phyloP scores from a whole-genome alignment of 345 rosid species.

The Erysimum cheiranthoides region DNA sequence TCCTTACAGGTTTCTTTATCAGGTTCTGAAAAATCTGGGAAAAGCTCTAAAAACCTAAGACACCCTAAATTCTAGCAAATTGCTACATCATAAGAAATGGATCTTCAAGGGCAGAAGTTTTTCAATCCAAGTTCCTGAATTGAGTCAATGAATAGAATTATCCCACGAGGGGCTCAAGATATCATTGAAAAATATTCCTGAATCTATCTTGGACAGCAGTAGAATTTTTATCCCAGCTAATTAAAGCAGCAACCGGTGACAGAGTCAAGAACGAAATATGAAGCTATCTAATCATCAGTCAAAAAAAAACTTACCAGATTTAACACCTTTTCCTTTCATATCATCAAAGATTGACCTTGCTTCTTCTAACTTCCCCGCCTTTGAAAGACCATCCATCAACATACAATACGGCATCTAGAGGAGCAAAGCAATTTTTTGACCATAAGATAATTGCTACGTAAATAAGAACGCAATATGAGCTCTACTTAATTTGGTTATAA shows the following conservation, averaged over 20 bases:
- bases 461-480: background rate
- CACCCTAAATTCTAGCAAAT: background rate
- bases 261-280: constrained; percentile 10
- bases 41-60: background rate
- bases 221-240: background rate
- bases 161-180: background rate
- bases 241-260: background rate
- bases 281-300: constrained; percentile 22
- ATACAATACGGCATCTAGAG: constrained; percentile 88
- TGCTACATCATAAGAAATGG: background rate
- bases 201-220: background rate
- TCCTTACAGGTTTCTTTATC: background rate
- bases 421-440: background rate
- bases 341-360: constrained; percentile 68
- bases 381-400: constrained; percentile 90
- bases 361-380: constrained; percentile 73
- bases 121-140: background rate
- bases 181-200: constrained; percentile 9
- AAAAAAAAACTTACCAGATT: constrained; percentile 66
- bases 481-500: background rate
- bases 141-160: background rate
- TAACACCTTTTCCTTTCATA: constrained; percentile 61
- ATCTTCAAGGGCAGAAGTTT: background rate
- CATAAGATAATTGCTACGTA: constrained; percentile 4
- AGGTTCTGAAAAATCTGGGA: background rate